Evolutionary conservation across 371 early-diverging fungal species (phyloP).

Genomic region (Syncephalis plumigaleata): DNA sequence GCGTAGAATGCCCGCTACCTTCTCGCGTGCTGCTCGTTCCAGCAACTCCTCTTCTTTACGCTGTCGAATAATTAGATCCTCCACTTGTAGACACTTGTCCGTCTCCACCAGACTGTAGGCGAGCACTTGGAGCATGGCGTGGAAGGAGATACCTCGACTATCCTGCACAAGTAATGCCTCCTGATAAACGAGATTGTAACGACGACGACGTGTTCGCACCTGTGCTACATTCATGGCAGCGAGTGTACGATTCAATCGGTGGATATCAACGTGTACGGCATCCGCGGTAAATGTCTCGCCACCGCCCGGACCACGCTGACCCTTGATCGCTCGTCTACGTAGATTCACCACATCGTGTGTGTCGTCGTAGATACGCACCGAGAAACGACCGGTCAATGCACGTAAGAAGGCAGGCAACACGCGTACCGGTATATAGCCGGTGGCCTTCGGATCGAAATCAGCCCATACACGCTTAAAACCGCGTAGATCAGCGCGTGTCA

Average conservation of each 20-base stretch:
- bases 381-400: conserved; percentile 21
- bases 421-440: conserved; percentile 26
- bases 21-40: neutral
- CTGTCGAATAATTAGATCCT: neutral
- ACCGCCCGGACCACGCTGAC: conserved; percentile 6
- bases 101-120: conserved; percentile 1
- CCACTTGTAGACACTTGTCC: conserved; percentile 3
- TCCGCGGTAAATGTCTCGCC: too few relatives aligned
- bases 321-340: neutral
- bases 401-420: conserved; percentile 28
- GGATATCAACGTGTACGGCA: conserved; percentile 6
- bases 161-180: conserved; percentile 14
- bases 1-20: neutral
- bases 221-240: conserved; percentile 7
- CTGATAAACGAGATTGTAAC: conserved; percentile 15
- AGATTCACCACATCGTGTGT: conserved; percentile 18
- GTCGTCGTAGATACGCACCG: conserved; percentile 15
- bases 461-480: conserved; percentile 39
- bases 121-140: neutral
- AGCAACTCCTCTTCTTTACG: neutral
- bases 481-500: conserved; percentile 48
- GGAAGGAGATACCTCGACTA: neutral
- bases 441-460: conserved; percentile 27
- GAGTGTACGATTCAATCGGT: conserved; percentile 13
- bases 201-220: conserved; percentile 7